Evolutionary conservation across 176 grass and related monocot genomes (phyloP).

Genomic region (Panicum miliaceum): DNA sequence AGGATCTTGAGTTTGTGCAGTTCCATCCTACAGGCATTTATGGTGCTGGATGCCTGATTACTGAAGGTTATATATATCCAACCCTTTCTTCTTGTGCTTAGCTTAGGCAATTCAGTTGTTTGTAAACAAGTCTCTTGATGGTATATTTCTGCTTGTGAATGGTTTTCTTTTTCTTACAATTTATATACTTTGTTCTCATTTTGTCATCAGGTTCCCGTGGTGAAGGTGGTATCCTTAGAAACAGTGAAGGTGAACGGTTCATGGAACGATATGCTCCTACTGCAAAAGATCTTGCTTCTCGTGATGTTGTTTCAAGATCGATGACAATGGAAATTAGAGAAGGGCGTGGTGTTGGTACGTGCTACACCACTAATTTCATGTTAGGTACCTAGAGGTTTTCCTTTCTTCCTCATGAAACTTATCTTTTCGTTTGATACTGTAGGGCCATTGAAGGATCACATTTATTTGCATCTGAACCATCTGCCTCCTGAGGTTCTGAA

Average conservation of each 20-base stretch:
- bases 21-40: conserved; percentile 92
- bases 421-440: conserved; percentile 33
- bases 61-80: conserved; percentile 65
- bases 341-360: conserved; percentile 83
- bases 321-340: conserved; percentile 93
- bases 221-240: conserved; percentile 94
- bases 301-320: conserved; percentile 85
- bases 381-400: neutral
- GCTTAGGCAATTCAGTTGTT: neutral
- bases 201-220: conserved; percentile 67
- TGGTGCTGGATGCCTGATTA: conserved; percentile 87
- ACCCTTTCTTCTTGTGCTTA: conserved; percentile 16
- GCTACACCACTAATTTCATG: neutral
- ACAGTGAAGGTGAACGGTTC: conserved; percentile 87
- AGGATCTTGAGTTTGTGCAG: conserved; percentile 99
- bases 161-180: neutral
- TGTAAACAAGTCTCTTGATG: neutral
- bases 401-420: neutral
- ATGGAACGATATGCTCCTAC: conserved; percentile 87
- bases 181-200: conserved; percentile 14
- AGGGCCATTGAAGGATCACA: conserved; percentile 94
- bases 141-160: neutral
- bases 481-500: conserved; percentile 84
- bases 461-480: conserved; percentile 85
- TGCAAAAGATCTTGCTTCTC: conserved; percentile 88